phyloP scores from a whole-genome alignment of 164 flowering plant species.

The Annona cherimola region DNA sequence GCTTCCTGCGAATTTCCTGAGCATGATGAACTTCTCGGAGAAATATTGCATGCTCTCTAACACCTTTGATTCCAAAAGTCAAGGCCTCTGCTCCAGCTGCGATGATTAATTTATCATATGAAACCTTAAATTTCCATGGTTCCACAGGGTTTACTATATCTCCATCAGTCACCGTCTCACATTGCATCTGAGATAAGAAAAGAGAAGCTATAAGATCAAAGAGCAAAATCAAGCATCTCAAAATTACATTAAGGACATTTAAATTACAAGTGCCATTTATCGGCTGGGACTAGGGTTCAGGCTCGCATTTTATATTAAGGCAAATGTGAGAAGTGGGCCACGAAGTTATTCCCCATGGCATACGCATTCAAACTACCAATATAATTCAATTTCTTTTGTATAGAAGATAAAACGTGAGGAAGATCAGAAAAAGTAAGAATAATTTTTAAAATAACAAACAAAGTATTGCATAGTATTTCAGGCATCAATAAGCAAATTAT shows the following conservation, averaged over 20 bases:
- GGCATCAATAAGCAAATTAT: too few species aligned
- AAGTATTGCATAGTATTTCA: background rate
- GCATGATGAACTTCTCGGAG: constrained; percentile 96
- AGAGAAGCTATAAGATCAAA: background rate
- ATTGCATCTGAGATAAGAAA: constrained; percentile 51
- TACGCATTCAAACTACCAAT: background rate
- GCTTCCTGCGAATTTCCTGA: constrained; percentile 85
- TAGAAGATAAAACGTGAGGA: background rate
- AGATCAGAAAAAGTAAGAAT: background rate
- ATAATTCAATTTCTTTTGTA: background rate
- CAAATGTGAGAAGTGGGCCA: background rate
- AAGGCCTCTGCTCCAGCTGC: constrained; percentile 85
- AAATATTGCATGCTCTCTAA: constrained; percentile 76
- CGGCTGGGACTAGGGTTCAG: background rate
- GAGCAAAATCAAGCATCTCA: background rate
- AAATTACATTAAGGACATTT: background rate
- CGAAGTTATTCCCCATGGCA: background rate
- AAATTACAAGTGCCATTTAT: background rate
- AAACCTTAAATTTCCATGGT: constrained; percentile 69
- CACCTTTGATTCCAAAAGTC: constrained; percentile 88
- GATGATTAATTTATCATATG: constrained; percentile 88
- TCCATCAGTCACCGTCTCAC: constrained; percentile 71
- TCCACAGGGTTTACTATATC: constrained; percentile 17
- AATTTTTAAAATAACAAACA: too few species aligned
- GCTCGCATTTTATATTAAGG: background rate